A percentile compares a stretch with the other conserved stretches of the same genome.
Evolutionary conservation across 192 early-diverging fungal species (phyloP).

Genomic region (Backusella mclennaniae): DNA sequence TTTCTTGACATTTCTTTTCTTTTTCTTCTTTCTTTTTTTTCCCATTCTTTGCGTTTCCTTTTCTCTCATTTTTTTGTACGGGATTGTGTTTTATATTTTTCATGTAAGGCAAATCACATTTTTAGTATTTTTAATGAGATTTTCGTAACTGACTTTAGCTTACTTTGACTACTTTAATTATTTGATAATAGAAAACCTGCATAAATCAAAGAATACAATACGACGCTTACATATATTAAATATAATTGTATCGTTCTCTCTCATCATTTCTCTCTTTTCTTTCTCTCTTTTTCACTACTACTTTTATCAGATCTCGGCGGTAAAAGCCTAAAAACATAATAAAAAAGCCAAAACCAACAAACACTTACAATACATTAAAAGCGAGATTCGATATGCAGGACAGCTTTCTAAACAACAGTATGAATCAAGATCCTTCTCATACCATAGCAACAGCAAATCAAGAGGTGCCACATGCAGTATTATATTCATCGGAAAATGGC

Average conservation of each 20-base stretch:
- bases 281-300: neutral
- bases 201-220: neutral
- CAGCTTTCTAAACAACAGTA: neutral
- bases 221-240: neutral
- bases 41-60: neutral
- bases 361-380: neutral
- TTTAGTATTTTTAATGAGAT: neutral
- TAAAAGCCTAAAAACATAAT: neutral
- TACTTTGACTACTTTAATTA: neutral
- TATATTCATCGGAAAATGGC: neutral
- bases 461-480: neutral
- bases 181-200: slow-evolving; percentile 7
- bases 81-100: neutral
- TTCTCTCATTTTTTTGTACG: neutral
- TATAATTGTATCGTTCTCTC: neutral
- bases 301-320: neutral
- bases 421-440: neutral
- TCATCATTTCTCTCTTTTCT: neutral
- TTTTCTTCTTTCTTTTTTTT: neutral
- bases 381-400: neutral
- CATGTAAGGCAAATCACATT: neutral
- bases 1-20: neutral
- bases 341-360: neutral
- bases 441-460: neutral
- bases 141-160: neutral